phyloP scores from a whole-genome alignment of 2,329 filamentous ascomycete genomes.

The Epichloe gansuensis region DNA sequence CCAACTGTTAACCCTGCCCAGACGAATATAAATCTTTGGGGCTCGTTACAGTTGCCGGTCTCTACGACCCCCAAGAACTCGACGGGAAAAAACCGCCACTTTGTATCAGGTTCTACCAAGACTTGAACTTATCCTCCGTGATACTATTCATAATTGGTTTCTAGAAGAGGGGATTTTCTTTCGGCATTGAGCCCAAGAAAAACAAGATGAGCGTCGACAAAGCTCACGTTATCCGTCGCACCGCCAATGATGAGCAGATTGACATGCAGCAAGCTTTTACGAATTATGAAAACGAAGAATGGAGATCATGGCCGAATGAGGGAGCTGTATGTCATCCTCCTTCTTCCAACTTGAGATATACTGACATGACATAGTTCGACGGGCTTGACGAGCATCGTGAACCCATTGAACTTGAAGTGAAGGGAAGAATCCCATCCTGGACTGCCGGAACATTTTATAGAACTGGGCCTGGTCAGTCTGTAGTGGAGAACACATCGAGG shows the following conservation, averaged over 20 bases:
- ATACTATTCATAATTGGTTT: no score
- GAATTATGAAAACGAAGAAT: slow-evolving; percentile 20
- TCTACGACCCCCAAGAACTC: background rate
- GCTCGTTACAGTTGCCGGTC: background rate
- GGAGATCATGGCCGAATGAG: slow-evolving; percentile 35
- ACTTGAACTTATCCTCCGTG: no score
- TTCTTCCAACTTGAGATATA: background rate
- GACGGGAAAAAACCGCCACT: background rate
- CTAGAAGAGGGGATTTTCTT: no score
- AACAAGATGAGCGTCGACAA: slow-evolving; percentile 11
- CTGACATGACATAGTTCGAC: slow-evolving; percentile 44
- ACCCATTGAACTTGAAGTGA: slow-evolving; percentile 50
- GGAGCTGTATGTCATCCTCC: slow-evolving; percentile 25
- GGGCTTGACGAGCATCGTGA: slow-evolving; percentile 52
- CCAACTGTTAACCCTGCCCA: background rate
- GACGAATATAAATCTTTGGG: background rate
- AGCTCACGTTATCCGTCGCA: slow-evolving; percentile 16
- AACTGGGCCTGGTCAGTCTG: slow-evolving; percentile 58
- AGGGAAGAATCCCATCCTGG: slow-evolving; percentile 58
- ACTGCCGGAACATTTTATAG: slow-evolving; percentile 61
- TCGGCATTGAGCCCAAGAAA: background rate
- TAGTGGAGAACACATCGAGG: slow-evolving; percentile 43
- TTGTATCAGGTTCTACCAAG: background rate
- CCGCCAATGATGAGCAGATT: slow-evolving; percentile 14
- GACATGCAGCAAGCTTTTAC: slow-evolving; percentile 13